Percentiles rank a stretch among this genome's conserved stretches.
Conservation (phyloP, 495 filamentous ascomycete species). For the Paragyromitra xinjiangensis region DNA sequence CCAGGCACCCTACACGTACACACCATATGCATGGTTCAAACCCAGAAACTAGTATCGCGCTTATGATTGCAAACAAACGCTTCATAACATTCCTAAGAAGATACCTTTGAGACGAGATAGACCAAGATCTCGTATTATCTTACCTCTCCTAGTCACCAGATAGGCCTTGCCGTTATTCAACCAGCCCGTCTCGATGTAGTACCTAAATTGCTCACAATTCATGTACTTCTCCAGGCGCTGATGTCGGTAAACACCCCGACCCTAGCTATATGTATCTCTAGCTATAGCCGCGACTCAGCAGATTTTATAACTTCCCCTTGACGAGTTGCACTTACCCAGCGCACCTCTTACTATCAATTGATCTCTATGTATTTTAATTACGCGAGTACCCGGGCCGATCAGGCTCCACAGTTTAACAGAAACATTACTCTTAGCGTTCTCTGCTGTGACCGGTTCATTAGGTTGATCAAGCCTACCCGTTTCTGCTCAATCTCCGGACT, state of each 20-base stretch:
- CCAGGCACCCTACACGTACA: too few species aligned
- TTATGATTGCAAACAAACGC: too few species aligned
- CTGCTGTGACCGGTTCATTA: background rate
- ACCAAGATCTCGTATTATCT: too few species aligned
- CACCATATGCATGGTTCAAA: too few species aligned
- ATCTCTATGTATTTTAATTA: background rate
- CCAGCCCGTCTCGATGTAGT: background rate
- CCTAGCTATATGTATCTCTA: background rate
- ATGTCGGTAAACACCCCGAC: background rate
- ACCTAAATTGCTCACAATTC: background rate
- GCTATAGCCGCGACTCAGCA: constrained; percentile 10
- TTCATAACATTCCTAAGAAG: too few species aligned
- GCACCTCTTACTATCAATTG: background rate
- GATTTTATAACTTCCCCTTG: background rate
- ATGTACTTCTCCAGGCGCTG: background rate
- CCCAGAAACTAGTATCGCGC: too few species aligned
- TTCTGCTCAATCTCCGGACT: constrained; percentile 1
- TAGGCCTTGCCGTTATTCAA: background rate
- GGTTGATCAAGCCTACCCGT: background rate
- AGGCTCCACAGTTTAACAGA: background rate
- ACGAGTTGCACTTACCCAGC: background rate
- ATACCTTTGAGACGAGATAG: too few species aligned
- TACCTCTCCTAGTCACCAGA: background rate
- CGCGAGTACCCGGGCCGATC: background rate
- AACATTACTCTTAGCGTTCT: background rate